These are phyloP conservation scores for Sutorius eximius DNA, from an alignment of 1,284 basidiomycete genomes.

Conservation along the genomic window DNA sequence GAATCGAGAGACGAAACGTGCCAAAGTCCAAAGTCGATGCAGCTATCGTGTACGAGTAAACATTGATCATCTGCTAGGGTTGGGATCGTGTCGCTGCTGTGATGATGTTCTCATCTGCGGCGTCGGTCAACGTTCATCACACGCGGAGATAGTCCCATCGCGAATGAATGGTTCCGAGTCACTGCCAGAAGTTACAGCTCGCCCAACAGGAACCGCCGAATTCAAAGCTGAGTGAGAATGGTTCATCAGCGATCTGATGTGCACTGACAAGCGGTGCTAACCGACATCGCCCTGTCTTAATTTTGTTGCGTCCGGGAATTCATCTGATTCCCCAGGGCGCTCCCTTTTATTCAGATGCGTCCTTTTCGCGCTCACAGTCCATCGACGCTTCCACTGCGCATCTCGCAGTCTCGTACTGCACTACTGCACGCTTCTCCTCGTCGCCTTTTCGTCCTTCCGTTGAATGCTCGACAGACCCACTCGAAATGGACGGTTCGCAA, in stretches of 20 bases:
- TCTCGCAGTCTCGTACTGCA: neutral
- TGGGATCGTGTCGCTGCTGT: neutral
- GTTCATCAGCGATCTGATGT: slow-evolving; percentile 17
- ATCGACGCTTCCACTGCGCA: slow-evolving; percentile 8
- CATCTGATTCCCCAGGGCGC: neutral
- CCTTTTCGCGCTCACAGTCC: neutral
- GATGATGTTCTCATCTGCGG: neutral
- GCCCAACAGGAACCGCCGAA: neutral
- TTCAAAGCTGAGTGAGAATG: neutral
- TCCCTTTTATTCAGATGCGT: slow-evolving; percentile 27
- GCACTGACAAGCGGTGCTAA: slow-evolving; percentile 23
- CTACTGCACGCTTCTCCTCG: neutral
- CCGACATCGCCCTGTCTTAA: slow-evolving; percentile 13
- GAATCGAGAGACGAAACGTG: too few species aligned
- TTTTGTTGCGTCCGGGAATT: slow-evolving; percentile 10
- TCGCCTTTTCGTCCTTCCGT: neutral
- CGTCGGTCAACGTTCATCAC: neutral
- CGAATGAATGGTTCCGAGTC: neutral
- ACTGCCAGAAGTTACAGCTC: neutral
- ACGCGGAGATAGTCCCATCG: slow-evolving; percentile 4
- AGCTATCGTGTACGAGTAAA: too few species aligned
- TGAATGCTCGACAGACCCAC: neutral
- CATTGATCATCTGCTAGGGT: neutral
- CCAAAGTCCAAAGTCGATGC: too few species aligned
- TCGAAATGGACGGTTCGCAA: slow-evolving; percentile 18